A percentile compares a stretch with the other conserved stretches of the same genome.
Evolutionary conservation across 2,329 filamentous ascomycete species (phyloP).

Genomic region (Anthostomella pinea): DNA sequence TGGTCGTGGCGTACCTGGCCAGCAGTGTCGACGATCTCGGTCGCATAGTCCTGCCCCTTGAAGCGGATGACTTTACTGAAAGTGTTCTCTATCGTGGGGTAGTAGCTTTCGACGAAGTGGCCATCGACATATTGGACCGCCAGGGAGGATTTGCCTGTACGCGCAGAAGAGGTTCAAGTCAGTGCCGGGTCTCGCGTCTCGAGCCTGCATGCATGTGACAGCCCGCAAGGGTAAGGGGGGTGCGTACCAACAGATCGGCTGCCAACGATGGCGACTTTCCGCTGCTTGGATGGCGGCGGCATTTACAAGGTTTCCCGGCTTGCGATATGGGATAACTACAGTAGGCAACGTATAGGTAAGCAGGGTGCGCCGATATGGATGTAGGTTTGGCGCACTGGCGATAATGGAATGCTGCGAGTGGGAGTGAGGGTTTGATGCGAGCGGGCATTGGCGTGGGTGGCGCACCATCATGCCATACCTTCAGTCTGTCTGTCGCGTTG

Average conservation of each 20-base stretch:
- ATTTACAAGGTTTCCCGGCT: slow-evolving; percentile 40
- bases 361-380: slow-evolving; percentile 5
- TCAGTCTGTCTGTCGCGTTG: background rate
- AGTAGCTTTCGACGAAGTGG: slow-evolving; percentile 98
- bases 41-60: slow-evolving; percentile 89
- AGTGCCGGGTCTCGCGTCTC: slow-evolving; percentile 2
- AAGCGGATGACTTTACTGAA: slow-evolving; percentile 94
- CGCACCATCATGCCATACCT: slow-evolving; percentile 10
- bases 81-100: slow-evolving; percentile 98
- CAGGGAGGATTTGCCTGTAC: slow-evolving; percentile 88
- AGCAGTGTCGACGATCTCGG: slow-evolving; percentile 97
- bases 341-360: slow-evolving; percentile 13
- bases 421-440: background rate
- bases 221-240: background rate
- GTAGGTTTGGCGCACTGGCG: slow-evolving; percentile 1
- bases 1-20: slow-evolving; percentile 66
- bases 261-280: slow-evolving; percentile 80
- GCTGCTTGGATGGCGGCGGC: slow-evolving; percentile 67
- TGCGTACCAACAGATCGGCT: slow-evolving; percentile 73
- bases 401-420: slow-evolving; percentile 3
- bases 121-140: slow-evolving; percentile 97
- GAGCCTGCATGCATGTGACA: background rate
- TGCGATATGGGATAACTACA: too few species aligned
- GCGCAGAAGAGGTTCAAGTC: slow-evolving; percentile 7
- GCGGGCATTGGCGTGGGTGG: background rate